phyloP scores from a whole-genome alignment of 441 rosid species.

The Corymbia calophylla region DNA sequence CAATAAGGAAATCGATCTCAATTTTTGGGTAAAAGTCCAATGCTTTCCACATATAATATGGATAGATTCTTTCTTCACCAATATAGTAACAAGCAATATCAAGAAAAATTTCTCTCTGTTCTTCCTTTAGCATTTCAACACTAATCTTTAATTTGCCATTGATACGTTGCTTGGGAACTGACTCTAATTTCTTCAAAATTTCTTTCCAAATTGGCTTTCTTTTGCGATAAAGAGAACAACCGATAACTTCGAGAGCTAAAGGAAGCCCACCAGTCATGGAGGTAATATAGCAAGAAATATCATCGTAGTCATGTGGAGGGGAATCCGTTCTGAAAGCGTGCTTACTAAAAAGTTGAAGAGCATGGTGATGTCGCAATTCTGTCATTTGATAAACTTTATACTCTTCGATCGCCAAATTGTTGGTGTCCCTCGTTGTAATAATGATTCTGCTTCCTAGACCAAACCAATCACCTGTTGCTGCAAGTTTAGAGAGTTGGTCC shows the following conservation, averaged over 20 bases:
- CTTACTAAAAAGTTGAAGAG: not conserved
- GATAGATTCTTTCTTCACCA: not conserved
- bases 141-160: rapidly evolving
- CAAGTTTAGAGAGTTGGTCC: not conserved
- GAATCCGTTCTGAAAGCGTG: not conserved
- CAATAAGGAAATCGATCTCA: not conserved
- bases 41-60: not conserved
- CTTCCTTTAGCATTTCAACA: not conserved
- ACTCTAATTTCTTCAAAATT: not conserved
- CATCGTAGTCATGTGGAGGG: not conserved
- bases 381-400: not conserved
- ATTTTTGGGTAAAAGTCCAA: not conserved
- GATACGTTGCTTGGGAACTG: rapidly evolving
- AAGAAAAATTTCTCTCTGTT: not conserved
- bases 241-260: not conserved
- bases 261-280: not conserved
- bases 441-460: not conserved
- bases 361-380: not conserved
- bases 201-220: not conserved
- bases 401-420: rapidly evolving
- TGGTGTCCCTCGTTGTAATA: not conserved
- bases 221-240: not conserved
- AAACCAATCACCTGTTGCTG: not conserved
- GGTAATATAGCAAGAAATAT: not conserved
- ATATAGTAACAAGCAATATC: not conserved